Base-by-base conservation (phyloP, 768 basidiomycete species). In the Panus rudis region DNA sequence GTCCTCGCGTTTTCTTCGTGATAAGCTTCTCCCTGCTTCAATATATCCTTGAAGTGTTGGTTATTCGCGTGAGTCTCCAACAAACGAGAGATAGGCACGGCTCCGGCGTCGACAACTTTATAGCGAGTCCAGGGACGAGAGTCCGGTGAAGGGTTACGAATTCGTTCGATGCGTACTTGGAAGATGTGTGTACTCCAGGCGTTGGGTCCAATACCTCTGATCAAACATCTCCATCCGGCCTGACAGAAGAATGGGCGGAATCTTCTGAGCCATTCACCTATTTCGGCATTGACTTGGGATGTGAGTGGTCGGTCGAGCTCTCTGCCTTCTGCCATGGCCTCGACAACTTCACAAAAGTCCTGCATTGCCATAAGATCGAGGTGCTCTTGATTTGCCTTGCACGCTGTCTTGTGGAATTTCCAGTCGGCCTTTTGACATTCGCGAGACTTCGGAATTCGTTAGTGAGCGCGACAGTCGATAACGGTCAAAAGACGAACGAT, bases 381-480 rank as follows among this genome's bases (percentile, higher is more conserved):
- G n/a, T 27, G 20, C 11, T 23, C 34, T 11, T 24, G 35, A 28
- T 38, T 44, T 24, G 16, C 38, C 37, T 31, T 37, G 37, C 43
- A 44, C 4, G 43, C 33, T 16, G 19, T n/a, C 35, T 44, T 44
- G 37, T 44, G 43, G 26, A 37, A 39, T 23, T 12, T 4, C 43
- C 43, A 44, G 21, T 44, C 43, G 4, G 33, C 43, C 19, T 44
- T 44, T 21, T 44, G 43, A 21, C 43, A 44, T 37, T 24, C 13
- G 4, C 12, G 20, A 28, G 35, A 37, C 43, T 44, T 35, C 33
- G 25, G 14, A 30, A 12, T 11, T 17, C 8, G n/a, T 8, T 5
- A 13, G 4, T 37, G 17, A 38, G 35, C 14, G 8, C n/a, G n/a
- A 19, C 16, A 20, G 20, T 8, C 14, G 28, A 4, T 11, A 19